phyloP scores from a whole-genome alignment of 2,329 filamentous ascomycete species.

The Fusarium oxysporum region DNA sequence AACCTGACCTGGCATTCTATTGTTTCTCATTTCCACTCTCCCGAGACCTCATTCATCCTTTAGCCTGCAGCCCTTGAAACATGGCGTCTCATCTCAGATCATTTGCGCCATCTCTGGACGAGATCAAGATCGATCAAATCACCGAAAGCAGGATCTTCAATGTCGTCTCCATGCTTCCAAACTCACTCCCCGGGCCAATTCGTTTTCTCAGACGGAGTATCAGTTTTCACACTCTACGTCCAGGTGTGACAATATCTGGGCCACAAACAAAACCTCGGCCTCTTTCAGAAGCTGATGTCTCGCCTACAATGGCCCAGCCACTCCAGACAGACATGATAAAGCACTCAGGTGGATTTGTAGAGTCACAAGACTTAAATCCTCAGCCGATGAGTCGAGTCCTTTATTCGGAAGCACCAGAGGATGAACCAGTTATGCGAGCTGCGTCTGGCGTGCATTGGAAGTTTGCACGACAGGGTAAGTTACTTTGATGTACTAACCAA shows the following conservation, averaged over 20 bases:
- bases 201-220: constrained; percentile 60
- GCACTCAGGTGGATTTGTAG: constrained; percentile 10
- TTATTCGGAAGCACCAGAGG: constrained; percentile 39
- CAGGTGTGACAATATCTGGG: constrained; percentile 22
- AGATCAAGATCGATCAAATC: constrained; percentile 48
- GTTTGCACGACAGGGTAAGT: constrained; percentile 50
- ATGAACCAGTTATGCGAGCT: constrained; percentile 40
- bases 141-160: constrained; percentile 56
- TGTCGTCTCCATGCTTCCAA: constrained; percentile 65
- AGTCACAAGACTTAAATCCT: constrained; percentile 10
- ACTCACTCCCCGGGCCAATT: constrained; percentile 62
- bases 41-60: not conserved
- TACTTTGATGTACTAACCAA: not conserved
- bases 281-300: constrained; percentile 37
- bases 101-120: constrained; percentile 42
- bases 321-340: constrained; percentile 27
- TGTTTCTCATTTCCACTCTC: not conserved
- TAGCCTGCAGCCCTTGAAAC: not conserved
- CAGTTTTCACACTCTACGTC: constrained; percentile 47
- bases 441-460: constrained; percentile 50
- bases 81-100: constrained; percentile 35
- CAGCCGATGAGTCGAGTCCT: constrained; percentile 43
- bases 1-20: not conserved
- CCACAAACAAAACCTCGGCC: constrained; percentile 29
- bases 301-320: constrained; percentile 20